These are phyloP conservation scores for Pichia sp. DNA, from an alignment of 1,139 yeast species.

Conservation along the genomic window DNA sequence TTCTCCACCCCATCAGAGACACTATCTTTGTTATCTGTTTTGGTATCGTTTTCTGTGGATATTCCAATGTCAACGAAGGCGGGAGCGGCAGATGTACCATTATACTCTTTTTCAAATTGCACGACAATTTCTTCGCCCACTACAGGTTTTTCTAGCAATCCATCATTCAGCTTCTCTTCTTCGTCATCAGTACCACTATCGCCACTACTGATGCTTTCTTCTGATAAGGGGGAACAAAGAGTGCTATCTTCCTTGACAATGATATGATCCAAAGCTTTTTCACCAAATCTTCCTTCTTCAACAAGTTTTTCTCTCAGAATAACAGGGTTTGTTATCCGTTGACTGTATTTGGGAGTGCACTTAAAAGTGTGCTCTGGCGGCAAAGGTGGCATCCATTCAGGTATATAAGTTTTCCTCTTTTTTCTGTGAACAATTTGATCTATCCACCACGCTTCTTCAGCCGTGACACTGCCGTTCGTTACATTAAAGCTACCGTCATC, in stretches of 20 bases:
- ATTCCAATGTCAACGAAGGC: background rate
- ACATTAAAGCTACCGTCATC: slow-evolving; percentile 26
- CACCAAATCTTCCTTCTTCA: slow-evolving; percentile 77
- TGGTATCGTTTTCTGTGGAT: background rate
- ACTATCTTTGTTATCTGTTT: background rate
- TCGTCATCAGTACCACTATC: slow-evolving; percentile 23
- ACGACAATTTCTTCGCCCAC: background rate
- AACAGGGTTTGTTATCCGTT: slow-evolving; percentile 67
- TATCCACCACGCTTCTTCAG: slow-evolving; percentile 38
- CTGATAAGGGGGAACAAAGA: slow-evolving; percentile 9
- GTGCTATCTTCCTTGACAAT: slow-evolving; percentile 29
- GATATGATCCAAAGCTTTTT: slow-evolving; percentile 64
- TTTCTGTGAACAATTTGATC: slow-evolving; percentile 17
- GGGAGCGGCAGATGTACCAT: background rate
- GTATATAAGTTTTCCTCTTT: slow-evolving; percentile 51
- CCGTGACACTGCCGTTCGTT: slow-evolving; percentile 43
- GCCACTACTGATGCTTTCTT: slow-evolving; percentile 20
- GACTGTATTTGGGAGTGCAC: slow-evolving; percentile 64
- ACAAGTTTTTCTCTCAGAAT: slow-evolving; percentile 66
- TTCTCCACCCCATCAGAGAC: background rate
- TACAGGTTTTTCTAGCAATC: background rate
- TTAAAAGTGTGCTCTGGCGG: slow-evolving; percentile 93
- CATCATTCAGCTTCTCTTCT: slow-evolving; percentile 20
- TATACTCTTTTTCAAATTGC: background rate
- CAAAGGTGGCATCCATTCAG: slow-evolving; percentile 73